Evolutionary conservation across 257 asterid genomes (phyloP).

Genomic region (Solanum dulcamara): DNA sequence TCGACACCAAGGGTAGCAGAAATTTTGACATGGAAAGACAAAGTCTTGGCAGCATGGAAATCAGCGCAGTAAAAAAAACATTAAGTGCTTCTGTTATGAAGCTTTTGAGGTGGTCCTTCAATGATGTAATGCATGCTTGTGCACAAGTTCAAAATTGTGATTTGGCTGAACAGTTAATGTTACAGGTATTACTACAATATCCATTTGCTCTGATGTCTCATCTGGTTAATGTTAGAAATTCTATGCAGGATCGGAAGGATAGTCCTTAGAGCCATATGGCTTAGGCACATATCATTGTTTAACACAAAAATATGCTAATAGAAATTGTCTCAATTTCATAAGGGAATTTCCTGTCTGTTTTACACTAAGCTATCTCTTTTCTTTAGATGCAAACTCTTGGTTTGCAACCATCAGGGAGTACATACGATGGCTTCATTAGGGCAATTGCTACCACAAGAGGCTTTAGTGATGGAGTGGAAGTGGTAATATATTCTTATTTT

Average conservation of each 20-base stretch:
- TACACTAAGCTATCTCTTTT: slow-evolving; percentile 7
- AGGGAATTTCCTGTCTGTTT: background rate
- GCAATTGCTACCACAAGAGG: slow-evolving; percentile 45
- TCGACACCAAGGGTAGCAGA: background rate
- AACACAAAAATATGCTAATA: background rate
- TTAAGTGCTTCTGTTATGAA: slow-evolving; percentile 26
- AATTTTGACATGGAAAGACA: slow-evolving; percentile 2
- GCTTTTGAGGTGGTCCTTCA: slow-evolving; percentile 55
- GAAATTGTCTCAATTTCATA: background rate
- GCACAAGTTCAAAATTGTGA: slow-evolving; percentile 31
- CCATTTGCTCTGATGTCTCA: background rate
- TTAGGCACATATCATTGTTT: background rate
- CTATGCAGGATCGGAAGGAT: background rate
- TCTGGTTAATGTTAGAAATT: background rate
- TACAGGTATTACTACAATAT: slow-evolving; percentile 40
- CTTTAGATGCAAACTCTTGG: slow-evolving; percentile 80
- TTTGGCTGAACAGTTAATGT: slow-evolving; percentile 61
- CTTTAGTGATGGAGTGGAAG: slow-evolving; percentile 50
- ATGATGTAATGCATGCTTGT: slow-evolving; percentile 59
- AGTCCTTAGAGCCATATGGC: background rate
- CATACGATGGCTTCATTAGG: slow-evolving; percentile 58
- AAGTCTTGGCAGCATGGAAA: slow-evolving; percentile 12
- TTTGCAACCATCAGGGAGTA: slow-evolving; percentile 47
- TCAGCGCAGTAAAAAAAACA: slow-evolving; percentile 21
- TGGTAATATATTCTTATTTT: slow-evolving; percentile 32